Conservation (phyloP, 2,329 filamentous ascomycete genomes). For the Alternaria novae-zelandiae region DNA sequence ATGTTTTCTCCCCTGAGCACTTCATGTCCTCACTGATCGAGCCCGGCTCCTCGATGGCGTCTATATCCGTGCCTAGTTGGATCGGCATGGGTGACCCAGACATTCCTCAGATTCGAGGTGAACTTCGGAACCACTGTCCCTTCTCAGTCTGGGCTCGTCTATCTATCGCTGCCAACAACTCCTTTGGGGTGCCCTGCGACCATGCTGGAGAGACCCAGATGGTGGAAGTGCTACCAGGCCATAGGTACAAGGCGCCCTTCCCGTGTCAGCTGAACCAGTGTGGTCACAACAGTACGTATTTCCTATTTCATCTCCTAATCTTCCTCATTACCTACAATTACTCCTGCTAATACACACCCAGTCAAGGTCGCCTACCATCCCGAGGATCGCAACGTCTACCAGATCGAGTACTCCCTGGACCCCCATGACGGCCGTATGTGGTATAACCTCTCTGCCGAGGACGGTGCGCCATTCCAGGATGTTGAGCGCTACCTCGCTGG, state of each 20-base stretch:
- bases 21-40: not conserved
- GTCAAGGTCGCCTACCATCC: conserved; percentile 5
- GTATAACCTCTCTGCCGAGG: conserved; percentile 6
- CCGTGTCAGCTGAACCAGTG: not conserved
- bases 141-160: not conserved
- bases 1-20: not conserved
- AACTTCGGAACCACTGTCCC: not conserved
- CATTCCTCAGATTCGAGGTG: not conserved
- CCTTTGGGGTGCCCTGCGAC: not conserved
- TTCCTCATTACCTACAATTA: not conserved
- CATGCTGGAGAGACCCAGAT: not conserved
- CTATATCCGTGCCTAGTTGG: not conserved
- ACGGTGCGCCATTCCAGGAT: conserved; percentile 1
- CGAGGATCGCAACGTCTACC: not conserved
- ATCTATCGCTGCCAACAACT: not conserved
- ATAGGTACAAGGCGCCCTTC: not conserved
- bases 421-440: not conserved
- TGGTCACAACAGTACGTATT: not conserved
- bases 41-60: not conserved
- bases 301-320: not conserved
- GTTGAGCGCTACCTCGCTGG: conserved; percentile 1
- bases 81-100: not conserved
- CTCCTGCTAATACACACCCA: not conserved
- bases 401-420: conserved; percentile 6
- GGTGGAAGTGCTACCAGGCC: not conserved